A percentile compares a stretch with the other conserved stretches of the same genome.
Conservation (phyloP, 106 monocot genomes). For the Apostasia ramifera region DNA sequence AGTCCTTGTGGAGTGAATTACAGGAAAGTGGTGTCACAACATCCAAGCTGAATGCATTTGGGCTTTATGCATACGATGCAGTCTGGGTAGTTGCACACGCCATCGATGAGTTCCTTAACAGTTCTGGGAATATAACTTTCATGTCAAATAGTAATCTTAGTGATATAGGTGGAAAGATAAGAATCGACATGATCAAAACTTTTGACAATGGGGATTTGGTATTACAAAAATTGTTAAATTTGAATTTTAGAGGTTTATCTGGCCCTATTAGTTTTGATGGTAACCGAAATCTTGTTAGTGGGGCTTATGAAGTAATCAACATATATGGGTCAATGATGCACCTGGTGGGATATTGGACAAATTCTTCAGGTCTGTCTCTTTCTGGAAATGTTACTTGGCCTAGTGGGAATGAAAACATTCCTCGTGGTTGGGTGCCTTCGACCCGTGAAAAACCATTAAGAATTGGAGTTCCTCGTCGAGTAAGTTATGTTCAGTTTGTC, state of each 20-base stretch:
- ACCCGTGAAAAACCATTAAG: slow-evolving; percentile 38
- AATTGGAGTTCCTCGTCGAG: slow-evolving; percentile 58
- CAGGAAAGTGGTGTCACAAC: slow-evolving; percentile 6
- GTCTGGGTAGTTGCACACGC: slow-evolving; percentile 63
- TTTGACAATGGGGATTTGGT: slow-evolving; percentile 52
- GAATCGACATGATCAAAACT: slow-evolving; percentile 26
- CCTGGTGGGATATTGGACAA: slow-evolving; percentile 57
- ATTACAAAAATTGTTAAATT: slow-evolving; percentile 25
- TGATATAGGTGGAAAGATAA: slow-evolving; percentile 23
- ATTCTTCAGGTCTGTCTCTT: slow-evolving; percentile 24
- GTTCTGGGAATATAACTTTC: slow-evolving; percentile 32
- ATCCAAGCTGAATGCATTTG: slow-evolving; percentile 38
- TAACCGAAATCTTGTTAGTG: slow-evolving; percentile 26
- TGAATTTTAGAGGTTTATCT: slow-evolving; percentile 50
- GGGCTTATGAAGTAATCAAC: slow-evolving; percentile 51
- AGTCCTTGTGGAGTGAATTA: slow-evolving; percentile 34
- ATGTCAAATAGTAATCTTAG: slow-evolving; percentile 14
- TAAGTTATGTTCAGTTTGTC: slow-evolving; percentile 50
- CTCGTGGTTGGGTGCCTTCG: slow-evolving; percentile 61
- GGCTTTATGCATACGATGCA: slow-evolving; percentile 61
- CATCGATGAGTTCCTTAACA: slow-evolving; percentile 41
- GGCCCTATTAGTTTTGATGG: slow-evolving; percentile 45
- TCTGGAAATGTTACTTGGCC: slow-evolving; percentile 45
- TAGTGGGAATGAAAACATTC: slow-evolving; percentile 28
- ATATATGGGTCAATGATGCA: slow-evolving; percentile 18